Evolutionary conservation across 495 filamentous ascomycete species (phyloP), one percentile per base, ranked within the genome.

Genomic region (Trichoderma asperelloides): DNA sequence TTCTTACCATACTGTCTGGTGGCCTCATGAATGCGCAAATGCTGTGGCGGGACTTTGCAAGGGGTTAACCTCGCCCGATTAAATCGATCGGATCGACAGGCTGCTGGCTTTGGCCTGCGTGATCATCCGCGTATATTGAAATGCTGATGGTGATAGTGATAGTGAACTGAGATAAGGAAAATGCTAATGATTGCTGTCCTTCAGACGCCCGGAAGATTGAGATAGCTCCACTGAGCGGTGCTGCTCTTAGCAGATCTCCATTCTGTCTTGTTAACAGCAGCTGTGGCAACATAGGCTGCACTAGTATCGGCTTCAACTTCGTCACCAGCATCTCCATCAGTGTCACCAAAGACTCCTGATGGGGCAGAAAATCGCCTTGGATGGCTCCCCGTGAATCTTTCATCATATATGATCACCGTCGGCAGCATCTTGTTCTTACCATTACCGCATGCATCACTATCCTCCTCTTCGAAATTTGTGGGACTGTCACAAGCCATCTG

Each of bases 151-250:
- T 11, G 18, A n/a, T n/a, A n/a, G n/a, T n/a, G n/a, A n/a, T n/a
- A n/a, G n/a, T n/a, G 1, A 51, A 21, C 3, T 21, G 55, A 30
- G n/a, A 13, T 27, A 25, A 30, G 11, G 27, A 60, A 1, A 28
- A 60, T 30, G 23, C 55, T 3, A 60, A 30, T 13, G n/a, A 18
- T n/a, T 18, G 8, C 12, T 30, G 8, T 60, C 25, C 27, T 28
- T 65, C 41, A 65, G 41, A 65, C 64, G 5, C 64, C 64, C 1
- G 64, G 39, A n/a, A 65, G 64, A 28, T 65, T 9, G 12, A 65
- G 11, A 47, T 49, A 65, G n/a, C 64, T 65, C 64, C 64, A 65
- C 27, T 65, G 64, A 18, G 40, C 39, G 1, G 55, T 18, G 27
- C 55, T 18, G 21, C 55, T 30, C 25, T 30, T 28, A 4, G 55